Percentiles rank a stretch among this genome's conserved stretches.
These are phyloP conservation scores for Cercospora sp. DNA, from an alignment of 2,329 filamentous ascomycete genomes.

Conservation along the genomic window DNA sequence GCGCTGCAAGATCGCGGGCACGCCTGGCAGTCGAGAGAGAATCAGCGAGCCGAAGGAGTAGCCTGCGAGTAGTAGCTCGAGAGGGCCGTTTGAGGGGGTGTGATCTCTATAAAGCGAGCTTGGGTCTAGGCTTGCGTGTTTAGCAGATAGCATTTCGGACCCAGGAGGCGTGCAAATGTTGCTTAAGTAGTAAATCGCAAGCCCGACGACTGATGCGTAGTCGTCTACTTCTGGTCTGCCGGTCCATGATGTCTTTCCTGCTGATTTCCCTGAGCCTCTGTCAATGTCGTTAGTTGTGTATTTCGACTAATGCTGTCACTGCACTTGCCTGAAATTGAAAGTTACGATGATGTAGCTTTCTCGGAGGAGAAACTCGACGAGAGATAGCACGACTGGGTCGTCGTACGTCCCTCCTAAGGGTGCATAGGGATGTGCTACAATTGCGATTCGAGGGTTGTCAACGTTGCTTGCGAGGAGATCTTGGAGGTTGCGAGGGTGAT, in stretches of 20 bases:
- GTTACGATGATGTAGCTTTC: slow-evolving; percentile 76
- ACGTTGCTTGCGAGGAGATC: not conserved
- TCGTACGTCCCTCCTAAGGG: slow-evolving; percentile 83
- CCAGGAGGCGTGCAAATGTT: slow-evolving; percentile 44
- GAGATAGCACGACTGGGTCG: slow-evolving; percentile 72
- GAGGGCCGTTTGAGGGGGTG: not conserved
- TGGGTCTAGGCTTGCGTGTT: not conserved
- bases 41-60: slow-evolving; percentile 93
- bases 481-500: slow-evolving; percentile 53
- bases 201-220: slow-evolving; percentile 79
- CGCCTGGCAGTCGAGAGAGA: slow-evolving; percentile 68
- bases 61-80: slow-evolving; percentile 64
- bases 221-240: slow-evolving; percentile 77
- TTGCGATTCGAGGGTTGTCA: slow-evolving; percentile 47
- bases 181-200: slow-evolving; percentile 73
- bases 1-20: slow-evolving; percentile 55
- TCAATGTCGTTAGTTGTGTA: slow-evolving; percentile 19
- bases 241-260: slow-evolving; percentile 83
- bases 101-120: not conserved
- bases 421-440: slow-evolving; percentile 89
- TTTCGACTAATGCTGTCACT: no score
- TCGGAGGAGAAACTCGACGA: slow-evolving; percentile 64
- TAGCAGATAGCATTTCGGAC: slow-evolving; percentile 7
- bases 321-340: slow-evolving; percentile 81
- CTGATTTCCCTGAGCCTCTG: slow-evolving; percentile 75